phyloP scores from a whole-genome alignment of 1,139 yeast genomes.

The Suhomyces bolitotheri region DNA sequence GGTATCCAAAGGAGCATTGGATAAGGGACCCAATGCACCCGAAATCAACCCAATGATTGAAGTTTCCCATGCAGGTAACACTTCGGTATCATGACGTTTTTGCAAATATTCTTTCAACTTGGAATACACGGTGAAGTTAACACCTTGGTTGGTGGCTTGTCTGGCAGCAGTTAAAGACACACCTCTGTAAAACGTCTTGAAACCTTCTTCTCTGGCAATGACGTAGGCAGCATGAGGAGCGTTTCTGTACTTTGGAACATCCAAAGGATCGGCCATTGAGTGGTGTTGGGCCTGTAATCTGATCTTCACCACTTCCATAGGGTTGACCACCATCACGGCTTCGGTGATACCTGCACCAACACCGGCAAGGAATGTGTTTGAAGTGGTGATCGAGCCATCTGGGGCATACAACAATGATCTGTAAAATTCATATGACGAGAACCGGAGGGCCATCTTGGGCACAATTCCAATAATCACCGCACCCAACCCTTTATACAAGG shows the following conservation, averaged over 20 bases:
- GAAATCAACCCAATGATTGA: slow-evolving; percentile 86
- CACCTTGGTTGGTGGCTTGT: slow-evolving; percentile 98
- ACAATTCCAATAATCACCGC: slow-evolving; percentile 97
- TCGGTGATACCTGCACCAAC: slow-evolving; percentile 98
- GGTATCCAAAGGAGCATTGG: slow-evolving; percentile 97
- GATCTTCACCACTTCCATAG: slow-evolving; percentile 96
- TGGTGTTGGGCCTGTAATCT: slow-evolving; percentile 95
- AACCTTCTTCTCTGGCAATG: slow-evolving; percentile 88
- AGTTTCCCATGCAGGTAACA: slow-evolving; percentile 91
- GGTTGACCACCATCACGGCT: slow-evolving; percentile 91
- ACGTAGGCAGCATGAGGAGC: slow-evolving; percentile 90
- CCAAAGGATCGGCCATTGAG: slow-evolving; percentile 80
- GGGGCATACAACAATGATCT: slow-evolving; percentile 65
- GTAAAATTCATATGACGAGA: slow-evolving; percentile 89
- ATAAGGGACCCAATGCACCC: slow-evolving; percentile 97
- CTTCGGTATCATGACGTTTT: slow-evolving; percentile 61
- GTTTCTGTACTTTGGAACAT: slow-evolving; percentile 82
- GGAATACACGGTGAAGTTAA: slow-evolving; percentile 93
- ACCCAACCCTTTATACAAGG: slow-evolving; percentile 92
- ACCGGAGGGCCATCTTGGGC: slow-evolving; percentile 97
- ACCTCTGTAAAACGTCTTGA: slow-evolving; percentile 87
- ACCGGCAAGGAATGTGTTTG: slow-evolving; percentile 83
- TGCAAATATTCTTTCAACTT: slow-evolving; percentile 73
- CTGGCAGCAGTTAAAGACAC: slow-evolving; percentile 95
- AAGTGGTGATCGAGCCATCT: slow-evolving; percentile 71